Evolutionary conservation across 768 basidiomycete genomes (phyloP), one percentile per base, ranked within the genome.

Genomic region (Coprinopsis marcescibilis): DNA sequence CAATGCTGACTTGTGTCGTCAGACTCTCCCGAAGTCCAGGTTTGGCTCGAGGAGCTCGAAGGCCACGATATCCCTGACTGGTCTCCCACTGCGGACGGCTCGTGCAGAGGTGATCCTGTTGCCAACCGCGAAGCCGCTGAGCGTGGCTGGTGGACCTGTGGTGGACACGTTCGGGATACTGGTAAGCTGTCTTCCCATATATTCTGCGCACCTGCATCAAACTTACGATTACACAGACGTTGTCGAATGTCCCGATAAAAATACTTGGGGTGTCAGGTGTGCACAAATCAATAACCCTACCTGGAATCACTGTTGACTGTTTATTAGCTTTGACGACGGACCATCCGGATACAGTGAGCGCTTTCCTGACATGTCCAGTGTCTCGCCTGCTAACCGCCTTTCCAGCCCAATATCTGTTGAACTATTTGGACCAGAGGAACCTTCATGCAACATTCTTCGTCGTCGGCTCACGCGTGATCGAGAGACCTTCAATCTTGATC

Each of bases 121-220:
- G 76, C 78, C 3, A 78, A 76, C 3, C 67, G 76, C 0, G 62
- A 83, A 35, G 77, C 82, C 26, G 66, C 75, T n/a, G 62, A 62
- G 36, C 78, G 78, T 53, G 89, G 89, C 35, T 94, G 90, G 90
- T 94, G 90, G 90, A 88, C 91, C 23, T 94, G 90, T 56, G 86
- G 89, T 57, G 83, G 83, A 10, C 72, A 70, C 55, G 81, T 81
- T 12, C 72, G 83, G 6, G 47, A 53, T 38, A 74, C 71, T 14
- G 79, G 71, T 72, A 51, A 33, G 52, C 32, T 26, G n/a, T 17
- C 11, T 45, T 30, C 7, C 35, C 24, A 2, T 25, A 37, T 11
- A 40, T 14, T 37, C 0, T 44, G 34, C 29, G 23, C n/a, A 7
- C 27, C 20, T 15, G 13, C 8, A 6, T 27, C 39, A 46, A 36